Evolutionary conservation across 2,329 filamentous ascomycete species (phyloP).

Genomic region (Alternaria gansuensis): DNA sequence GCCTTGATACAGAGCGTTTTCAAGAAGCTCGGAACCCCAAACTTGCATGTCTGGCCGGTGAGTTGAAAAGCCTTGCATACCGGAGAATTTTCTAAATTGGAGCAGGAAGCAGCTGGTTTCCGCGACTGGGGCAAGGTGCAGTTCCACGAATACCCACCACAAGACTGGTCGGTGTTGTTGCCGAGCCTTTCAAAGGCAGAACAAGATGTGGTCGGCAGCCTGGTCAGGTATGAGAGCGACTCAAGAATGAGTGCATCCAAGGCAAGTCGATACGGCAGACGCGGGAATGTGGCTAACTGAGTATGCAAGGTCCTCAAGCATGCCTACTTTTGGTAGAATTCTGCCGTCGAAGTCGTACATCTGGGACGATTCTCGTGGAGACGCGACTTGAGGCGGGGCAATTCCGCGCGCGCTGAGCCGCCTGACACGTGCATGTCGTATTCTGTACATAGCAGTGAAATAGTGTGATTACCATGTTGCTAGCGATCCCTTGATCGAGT

Average conservation of each 20-base stretch:
- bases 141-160: slow-evolving; percentile 76
- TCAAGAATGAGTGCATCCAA: slow-evolving; percentile 72
- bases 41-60: slow-evolving; percentile 81
- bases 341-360: background rate
- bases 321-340: slow-evolving; percentile 33
- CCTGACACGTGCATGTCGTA: background rate
- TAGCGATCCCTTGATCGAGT: background rate
- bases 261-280: slow-evolving; percentile 52
- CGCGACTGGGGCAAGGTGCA: slow-evolving; percentile 88
- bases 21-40: slow-evolving; percentile 87
- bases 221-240: slow-evolving; percentile 78
- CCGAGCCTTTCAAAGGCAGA: slow-evolving; percentile 66
- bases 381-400: slow-evolving; percentile 1
- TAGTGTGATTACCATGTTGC: background rate
- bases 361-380: background rate
- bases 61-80: slow-evolving; percentile 31
- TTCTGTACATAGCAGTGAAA: slow-evolving; percentile 5
- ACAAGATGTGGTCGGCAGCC: slow-evolving; percentile 69
- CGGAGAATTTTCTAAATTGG: slow-evolving; percentile 18
- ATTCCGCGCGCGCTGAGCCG: slow-evolving; percentile 5
- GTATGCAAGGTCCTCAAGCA: slow-evolving; percentile 41
- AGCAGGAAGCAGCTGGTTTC: slow-evolving; percentile 69
- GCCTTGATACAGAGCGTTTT: slow-evolving; percentile 93
- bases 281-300: slow-evolving; percentile 9
- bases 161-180: slow-evolving; percentile 75